Evolutionary conservation across 192 early-diverging fungal genomes (phyloP).

Genomic region (Borealophlyctis nickersoniae): DNA sequence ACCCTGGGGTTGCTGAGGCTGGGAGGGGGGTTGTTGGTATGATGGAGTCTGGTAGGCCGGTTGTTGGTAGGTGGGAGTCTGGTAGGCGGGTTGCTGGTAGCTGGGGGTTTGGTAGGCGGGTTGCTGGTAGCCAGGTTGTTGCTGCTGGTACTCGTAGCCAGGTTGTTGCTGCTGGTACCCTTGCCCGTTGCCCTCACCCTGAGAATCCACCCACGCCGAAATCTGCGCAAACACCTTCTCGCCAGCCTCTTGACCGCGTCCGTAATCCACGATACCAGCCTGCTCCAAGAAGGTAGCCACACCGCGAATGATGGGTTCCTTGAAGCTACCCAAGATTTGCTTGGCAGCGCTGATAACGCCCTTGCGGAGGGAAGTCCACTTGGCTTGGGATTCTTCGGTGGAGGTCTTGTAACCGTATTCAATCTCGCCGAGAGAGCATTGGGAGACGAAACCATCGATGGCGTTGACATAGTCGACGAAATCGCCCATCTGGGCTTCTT

Average conservation of each 20-base stretch:
- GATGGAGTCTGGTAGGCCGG: not conserved
- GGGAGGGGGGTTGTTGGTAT: not conserved
- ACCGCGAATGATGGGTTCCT: not conserved
- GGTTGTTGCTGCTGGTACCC: not conserved
- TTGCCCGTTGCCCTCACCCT: not conserved
- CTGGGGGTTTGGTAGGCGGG: not conserved
- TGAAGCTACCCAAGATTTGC: not conserved
- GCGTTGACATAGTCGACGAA: conserved; percentile 28
- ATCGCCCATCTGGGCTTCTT: conserved; percentile 9
- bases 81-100: conserved; percentile 1
- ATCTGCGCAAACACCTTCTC: too few species aligned
- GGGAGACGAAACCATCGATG: conserved; percentile 15
- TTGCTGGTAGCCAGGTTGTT: not conserved
- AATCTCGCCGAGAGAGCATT: conserved; percentile 4
- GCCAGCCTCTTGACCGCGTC: too few species aligned
- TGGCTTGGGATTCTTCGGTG: not conserved
- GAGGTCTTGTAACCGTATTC: conserved; percentile 1
- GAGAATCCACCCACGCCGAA: too few species aligned
- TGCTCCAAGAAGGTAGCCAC: not conserved
- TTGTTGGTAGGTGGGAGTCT: not conserved
- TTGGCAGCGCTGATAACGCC: not conserved
- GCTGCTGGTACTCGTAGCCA: not conserved
- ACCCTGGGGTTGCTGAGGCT: too few species aligned
- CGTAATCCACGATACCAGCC: not conserved
- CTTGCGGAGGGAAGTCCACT: not conserved